Conservation (phyloP, 371 early-diverging fungal genomes). For the Thermomucor indicae-seudaticae region DNA sequence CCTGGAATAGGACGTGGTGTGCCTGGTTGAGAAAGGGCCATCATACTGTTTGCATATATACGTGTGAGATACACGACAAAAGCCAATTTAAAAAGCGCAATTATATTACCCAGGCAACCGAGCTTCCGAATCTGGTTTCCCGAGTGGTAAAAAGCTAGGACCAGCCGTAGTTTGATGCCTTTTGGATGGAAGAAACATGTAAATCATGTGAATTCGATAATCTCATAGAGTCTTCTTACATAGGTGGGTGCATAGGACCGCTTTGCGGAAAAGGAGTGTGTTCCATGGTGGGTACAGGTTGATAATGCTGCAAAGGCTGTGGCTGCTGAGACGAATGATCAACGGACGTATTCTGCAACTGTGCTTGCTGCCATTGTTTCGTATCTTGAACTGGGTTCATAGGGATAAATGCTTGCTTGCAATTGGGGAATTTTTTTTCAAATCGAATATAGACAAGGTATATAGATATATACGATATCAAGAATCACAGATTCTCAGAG, state of each 20-base stretch:
- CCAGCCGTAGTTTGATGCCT: slow-evolving; percentile 18
- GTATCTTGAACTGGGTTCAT: too few relatives aligned
- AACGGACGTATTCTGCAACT: too few relatives aligned
- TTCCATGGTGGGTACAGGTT: too few relatives aligned
- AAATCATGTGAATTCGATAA: not conserved
- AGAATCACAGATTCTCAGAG: too few relatives aligned
- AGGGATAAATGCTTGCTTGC: too few relatives aligned
- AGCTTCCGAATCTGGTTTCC: slow-evolving; percentile 29
- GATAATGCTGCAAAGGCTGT: slow-evolving; percentile 3
- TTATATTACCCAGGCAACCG: slow-evolving; percentile 40
- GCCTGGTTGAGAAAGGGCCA: slow-evolving; percentile 13
- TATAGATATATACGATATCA: too few relatives aligned
- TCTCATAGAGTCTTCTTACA: slow-evolving; percentile 2
- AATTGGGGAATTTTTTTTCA: too few relatives aligned
- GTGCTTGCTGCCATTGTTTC: too few relatives aligned
- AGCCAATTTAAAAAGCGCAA: too few relatives aligned
- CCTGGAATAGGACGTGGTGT: slow-evolving; percentile 14
- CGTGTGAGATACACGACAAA: too few relatives aligned
- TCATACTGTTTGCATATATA: slow-evolving; percentile 14
- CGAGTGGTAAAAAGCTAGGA: slow-evolving; percentile 21
- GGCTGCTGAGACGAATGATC: too few relatives aligned
- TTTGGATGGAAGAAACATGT: not conserved
- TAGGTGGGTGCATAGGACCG: slow-evolving; percentile 8
- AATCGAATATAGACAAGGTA: too few relatives aligned
- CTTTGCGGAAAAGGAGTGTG: not conserved